Percentiles rank a stretch among this genome's conserved stretches.
Evolutionary conservation across 2,329 filamentous ascomycete genomes (phyloP).

Genomic region (Biscogniauxia mediterranea): DNA sequence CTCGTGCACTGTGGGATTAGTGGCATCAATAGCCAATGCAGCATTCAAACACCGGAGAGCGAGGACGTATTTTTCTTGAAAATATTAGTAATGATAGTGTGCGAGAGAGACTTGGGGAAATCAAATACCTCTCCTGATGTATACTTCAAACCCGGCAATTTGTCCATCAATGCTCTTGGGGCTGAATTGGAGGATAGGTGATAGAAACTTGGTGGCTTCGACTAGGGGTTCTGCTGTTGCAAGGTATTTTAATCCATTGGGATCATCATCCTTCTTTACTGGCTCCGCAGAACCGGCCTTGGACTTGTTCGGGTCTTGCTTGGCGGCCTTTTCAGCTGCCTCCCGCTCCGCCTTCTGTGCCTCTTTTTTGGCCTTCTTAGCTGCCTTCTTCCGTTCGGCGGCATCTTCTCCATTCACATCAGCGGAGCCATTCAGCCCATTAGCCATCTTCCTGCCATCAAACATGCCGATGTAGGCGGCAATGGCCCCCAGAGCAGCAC

Average conservation of each 20-base stretch:
- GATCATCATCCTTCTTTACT: slow-evolving; percentile 91
- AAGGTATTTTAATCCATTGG: slow-evolving; percentile 75
- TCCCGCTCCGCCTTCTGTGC: slow-evolving; percentile 71
- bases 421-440: slow-evolving; percentile 58
- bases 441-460: slow-evolving; percentile 68
- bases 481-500: slow-evolving; percentile 78
- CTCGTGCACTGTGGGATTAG: slow-evolving; percentile 71
- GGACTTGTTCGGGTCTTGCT: slow-evolving; percentile 81
- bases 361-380: slow-evolving; percentile 88
- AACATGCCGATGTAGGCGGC: slow-evolving; percentile 76
- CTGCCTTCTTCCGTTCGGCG: slow-evolving; percentile 77
- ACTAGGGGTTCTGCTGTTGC: slow-evolving; percentile 79
- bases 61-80: slow-evolving; percentile 77
- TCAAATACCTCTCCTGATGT: slow-evolving; percentile 74
- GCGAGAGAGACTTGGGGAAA: neutral
- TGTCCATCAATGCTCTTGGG: slow-evolving; percentile 81
- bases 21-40: slow-evolving; percentile 65
- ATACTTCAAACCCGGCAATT: slow-evolving; percentile 85
- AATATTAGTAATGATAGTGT: slow-evolving; percentile 12
- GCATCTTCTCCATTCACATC: slow-evolving; percentile 52
- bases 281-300: slow-evolving; percentile 60
- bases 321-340: slow-evolving; percentile 73
- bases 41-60: slow-evolving; percentile 83
- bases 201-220: slow-evolving; percentile 84
- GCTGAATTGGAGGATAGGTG: slow-evolving; percentile 77